Evolutionary conservation across 2,329 filamentous ascomycete genomes (phyloP).

Genomic region (Phoma herbarum): DNA sequence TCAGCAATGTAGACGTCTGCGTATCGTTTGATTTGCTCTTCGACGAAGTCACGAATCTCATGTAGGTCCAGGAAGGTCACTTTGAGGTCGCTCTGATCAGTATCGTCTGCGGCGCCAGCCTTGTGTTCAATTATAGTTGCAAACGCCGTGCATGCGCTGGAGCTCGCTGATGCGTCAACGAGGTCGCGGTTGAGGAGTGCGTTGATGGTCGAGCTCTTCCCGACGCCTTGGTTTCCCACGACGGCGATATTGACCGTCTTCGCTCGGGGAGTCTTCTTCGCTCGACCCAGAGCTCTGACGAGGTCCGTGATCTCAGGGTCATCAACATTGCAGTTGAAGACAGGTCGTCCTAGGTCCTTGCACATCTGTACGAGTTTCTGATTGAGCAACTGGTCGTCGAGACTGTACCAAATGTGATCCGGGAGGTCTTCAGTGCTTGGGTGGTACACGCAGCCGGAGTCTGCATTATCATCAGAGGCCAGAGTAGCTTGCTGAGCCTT

Average conservation of each 20-base stretch:
- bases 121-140: conserved; percentile 20
- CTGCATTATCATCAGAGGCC: no score
- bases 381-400: conserved; percentile 1
- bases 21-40: conserved; percentile 19
- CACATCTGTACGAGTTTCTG: conserved; percentile 11
- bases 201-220: conserved; percentile 25
- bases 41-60: conserved; percentile 12
- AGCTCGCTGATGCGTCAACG: conserved; percentile 8
- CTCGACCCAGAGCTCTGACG: background rate
- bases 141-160: conserved; percentile 21
- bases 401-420: conserved; percentile 1
- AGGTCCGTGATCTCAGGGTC: conserved; percentile 11
- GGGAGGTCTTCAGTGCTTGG: background rate
- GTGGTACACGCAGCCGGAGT: background rate
- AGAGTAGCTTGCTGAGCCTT: background rate
- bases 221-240: conserved; percentile 25
- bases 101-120: conserved; percentile 16
- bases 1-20: background rate
- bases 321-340: background rate
- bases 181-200: conserved; percentile 21
- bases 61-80: conserved; percentile 7
- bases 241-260: conserved; percentile 16
- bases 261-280: conserved; percentile 7
- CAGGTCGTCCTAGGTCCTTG: background rate
- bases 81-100: conserved; percentile 15